Evolutionary conservation across 1,139 yeast species (phyloP).

Genomic region (Yamadazyma jaroonii): DNA sequence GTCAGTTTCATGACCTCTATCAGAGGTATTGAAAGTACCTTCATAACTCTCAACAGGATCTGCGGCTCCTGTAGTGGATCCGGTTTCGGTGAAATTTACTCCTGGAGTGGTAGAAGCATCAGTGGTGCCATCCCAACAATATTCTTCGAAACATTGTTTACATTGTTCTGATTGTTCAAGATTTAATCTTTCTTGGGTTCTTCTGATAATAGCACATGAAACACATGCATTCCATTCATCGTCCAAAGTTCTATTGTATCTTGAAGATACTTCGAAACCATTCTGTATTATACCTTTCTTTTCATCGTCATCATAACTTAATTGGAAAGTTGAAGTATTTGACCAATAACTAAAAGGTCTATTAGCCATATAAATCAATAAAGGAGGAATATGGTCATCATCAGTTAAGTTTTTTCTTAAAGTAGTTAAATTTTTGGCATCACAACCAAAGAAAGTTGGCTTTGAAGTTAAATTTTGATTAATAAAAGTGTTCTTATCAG

Average conservation of each 20-base stretch:
- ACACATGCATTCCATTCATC: slow-evolving; percentile 75
- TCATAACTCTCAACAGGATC: slow-evolving; percentile 3
- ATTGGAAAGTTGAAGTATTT: slow-evolving; percentile 70
- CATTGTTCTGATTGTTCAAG: slow-evolving; percentile 69
- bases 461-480: slow-evolving; percentile 56
- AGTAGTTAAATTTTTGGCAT: slow-evolving; percentile 60
- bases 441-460: slow-evolving; percentile 88
- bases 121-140: slow-evolving; percentile 77
- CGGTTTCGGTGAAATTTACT: slow-evolving; percentile 46
- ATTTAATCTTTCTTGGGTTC: slow-evolving; percentile 74
- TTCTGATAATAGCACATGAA: slow-evolving; percentile 84
- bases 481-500: slow-evolving; percentile 66
- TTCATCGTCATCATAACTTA: slow-evolving; percentile 59
- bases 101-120: slow-evolving; percentile 20
- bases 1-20: slow-evolving; percentile 1
- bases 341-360: slow-evolving; percentile 64
- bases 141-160: slow-evolving; percentile 62
- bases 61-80: slow-evolving; percentile 39
- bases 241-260: slow-evolving; percentile 71
- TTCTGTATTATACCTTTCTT: slow-evolving; percentile 63
- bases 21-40: neutral
- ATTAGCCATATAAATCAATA: slow-evolving; percentile 79
- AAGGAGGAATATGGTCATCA: slow-evolving; percentile 54
- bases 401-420: slow-evolving; percentile 26
- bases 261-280: slow-evolving; percentile 77